phyloP scores from a whole-genome alignment of 768 basidiomycete genomes.

The Boletus huronensis region DNA sequence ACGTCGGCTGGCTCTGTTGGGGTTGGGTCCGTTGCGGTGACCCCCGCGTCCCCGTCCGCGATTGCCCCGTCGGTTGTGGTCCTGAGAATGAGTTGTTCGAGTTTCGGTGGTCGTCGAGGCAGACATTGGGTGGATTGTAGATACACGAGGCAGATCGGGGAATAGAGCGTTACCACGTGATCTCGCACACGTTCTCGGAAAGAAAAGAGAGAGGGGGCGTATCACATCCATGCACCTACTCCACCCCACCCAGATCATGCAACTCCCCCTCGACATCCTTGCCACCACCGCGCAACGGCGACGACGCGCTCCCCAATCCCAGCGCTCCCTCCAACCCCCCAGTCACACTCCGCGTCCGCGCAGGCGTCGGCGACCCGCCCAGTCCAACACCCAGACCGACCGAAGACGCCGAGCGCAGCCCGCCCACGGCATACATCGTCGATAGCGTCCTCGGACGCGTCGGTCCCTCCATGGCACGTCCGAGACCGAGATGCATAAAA shows the following conservation, averaged over 20 bases:
- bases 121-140: conserved; percentile 12
- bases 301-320: background rate
- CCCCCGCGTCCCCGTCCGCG: conserved; percentile 22
- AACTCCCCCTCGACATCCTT: background rate
- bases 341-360: background rate
- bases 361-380: conserved; percentile 15
- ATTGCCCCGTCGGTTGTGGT: conserved; percentile 14
- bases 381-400: conserved; percentile 26
- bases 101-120: conserved; percentile 16
- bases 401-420: conserved; percentile 41
- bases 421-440: conserved; percentile 63
- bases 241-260: conserved; percentile 23
- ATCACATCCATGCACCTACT: no score
- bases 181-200: background rate
- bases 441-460: conserved; percentile 50
- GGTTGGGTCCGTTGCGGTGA: background rate
- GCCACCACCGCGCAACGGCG: background rate
- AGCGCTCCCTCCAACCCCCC: background rate
- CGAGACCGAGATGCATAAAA: conserved; percentile 17
- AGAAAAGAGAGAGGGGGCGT: no score
- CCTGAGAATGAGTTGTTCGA: background rate
- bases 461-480: conserved; percentile 7
- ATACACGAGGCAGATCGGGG: background rate
- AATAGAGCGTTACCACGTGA: background rate
- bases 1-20: conserved; percentile 7